A percentile compares a stretch with the other conserved stretches of the same genome.
Evolutionary conservation across 179 eudicot genomes (phyloP).

Genomic region (Camellia oleifera): DNA sequence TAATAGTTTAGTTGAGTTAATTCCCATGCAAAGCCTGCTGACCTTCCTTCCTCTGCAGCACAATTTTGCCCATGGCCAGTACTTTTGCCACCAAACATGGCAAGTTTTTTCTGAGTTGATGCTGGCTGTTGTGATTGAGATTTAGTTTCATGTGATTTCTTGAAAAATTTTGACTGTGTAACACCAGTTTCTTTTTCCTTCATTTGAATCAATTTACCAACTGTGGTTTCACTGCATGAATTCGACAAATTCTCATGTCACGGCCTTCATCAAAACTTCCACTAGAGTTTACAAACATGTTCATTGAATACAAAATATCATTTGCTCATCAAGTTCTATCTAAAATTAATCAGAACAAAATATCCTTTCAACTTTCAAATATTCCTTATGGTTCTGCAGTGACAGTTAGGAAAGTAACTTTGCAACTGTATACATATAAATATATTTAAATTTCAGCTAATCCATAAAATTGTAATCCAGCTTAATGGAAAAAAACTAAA

Average conservation of each 20-base stretch:
- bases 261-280: neutral
- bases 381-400: neutral
- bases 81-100: constrained; percentile 28
- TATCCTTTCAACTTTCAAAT: neutral
- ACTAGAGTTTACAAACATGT: neutral
- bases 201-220: constrained; percentile 22
- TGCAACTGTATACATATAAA: neutral
- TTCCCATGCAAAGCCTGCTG: constrained; percentile 19
- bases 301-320: neutral
- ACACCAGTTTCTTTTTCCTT: constrained; percentile 27
- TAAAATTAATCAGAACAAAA: neutral
- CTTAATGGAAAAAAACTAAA: neutral
- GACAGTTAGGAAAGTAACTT: neutral
- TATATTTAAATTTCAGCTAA: neutral
- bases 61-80: constrained; percentile 18
- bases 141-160: constrained; percentile 30
- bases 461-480: neutral
- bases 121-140: constrained; percentile 21
- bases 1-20: constrained; percentile 6
- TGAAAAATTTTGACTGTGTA: constrained; percentile 34
- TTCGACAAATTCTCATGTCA: constrained; percentile 9
- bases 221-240: constrained; percentile 42
- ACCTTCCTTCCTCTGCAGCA: constrained; percentile 33
- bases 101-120: constrained; percentile 26
- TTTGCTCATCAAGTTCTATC: neutral